phyloP scores from a whole-genome alignment of 202 grass and related monocot species.

The Saccharum hybrid region DNA sequence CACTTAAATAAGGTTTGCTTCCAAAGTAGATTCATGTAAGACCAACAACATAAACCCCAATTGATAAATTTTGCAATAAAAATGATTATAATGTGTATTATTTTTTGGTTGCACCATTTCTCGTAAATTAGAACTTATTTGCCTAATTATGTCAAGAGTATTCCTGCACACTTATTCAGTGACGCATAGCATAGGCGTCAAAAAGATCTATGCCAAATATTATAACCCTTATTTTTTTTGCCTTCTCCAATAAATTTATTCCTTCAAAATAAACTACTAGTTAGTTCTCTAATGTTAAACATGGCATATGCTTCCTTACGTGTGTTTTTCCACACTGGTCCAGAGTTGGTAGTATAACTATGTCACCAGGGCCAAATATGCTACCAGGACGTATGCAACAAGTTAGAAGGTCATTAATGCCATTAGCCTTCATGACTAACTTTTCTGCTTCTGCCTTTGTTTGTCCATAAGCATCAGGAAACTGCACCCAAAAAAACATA shows the following conservation, averaged over 20 bases:
- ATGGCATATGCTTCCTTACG: background rate
- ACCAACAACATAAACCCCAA: background rate
- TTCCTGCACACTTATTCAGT: background rate
- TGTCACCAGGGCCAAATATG: slow-evolving; percentile 76
- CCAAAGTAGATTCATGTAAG: background rate
- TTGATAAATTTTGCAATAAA: background rate
- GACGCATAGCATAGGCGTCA: background rate
- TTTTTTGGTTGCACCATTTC: background rate
- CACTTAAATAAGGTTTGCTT: background rate
- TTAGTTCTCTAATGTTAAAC: background rate
- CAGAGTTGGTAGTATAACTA: background rate
- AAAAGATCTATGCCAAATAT: background rate
- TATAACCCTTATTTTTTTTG: too few species aligned
- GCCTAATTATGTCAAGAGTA: background rate
- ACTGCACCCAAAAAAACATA: too few species aligned
- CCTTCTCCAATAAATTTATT: background rate
- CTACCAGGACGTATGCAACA: slow-evolving; percentile 69
- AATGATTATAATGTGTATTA: background rate
- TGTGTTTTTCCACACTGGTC: background rate
- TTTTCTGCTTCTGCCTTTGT: too few species aligned
- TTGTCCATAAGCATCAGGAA: too few species aligned
- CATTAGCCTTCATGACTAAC: slow-evolving; percentile 58
- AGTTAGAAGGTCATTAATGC: slow-evolving; percentile 52
- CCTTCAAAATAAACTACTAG: background rate
- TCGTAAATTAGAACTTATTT: background rate